These are phyloP conservation scores for Sherardia arvensis DNA, from an alignment of 257 asterid genomes.

Conservation along the genomic window DNA sequence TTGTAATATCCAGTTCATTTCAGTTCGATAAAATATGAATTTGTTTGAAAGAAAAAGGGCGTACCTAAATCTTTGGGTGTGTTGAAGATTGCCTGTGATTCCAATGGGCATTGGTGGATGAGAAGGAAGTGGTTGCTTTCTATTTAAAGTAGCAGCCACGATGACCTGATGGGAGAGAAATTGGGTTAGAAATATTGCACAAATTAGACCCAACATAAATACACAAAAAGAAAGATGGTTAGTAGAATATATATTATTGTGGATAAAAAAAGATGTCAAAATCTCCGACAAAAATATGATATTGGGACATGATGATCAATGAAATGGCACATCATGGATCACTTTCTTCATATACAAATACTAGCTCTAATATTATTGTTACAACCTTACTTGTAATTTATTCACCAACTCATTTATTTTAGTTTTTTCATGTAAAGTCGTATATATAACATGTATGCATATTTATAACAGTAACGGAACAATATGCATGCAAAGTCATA, in stretches of 20 bases:
- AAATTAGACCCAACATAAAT: neutral
- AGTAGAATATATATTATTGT: neutral
- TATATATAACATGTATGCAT: too few relatives aligned
- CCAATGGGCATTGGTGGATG: conserved; percentile 56
- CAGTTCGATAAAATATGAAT: too few relatives aligned
- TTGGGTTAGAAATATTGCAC: neutral
- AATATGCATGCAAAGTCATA: too few relatives aligned
- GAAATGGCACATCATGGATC: conserved; percentile 17
- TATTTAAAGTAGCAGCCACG: conserved; percentile 73
- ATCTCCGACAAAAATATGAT: conserved; percentile 37
- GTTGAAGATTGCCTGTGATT: conserved; percentile 26
- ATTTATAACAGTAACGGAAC: too few relatives aligned
- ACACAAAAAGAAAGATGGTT: neutral
- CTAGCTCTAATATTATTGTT: neutral
- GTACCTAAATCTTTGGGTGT: conserved; percentile 61
- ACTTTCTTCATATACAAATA: conserved; percentile 12
- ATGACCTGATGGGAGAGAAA: conserved; percentile 45
- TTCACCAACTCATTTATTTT: neutral
- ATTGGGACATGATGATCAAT: conserved; percentile 7
- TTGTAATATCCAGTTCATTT: too few relatives aligned
- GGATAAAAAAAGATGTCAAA: conserved; percentile 28
- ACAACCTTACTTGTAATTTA: neutral
- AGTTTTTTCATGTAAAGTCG: too few relatives aligned
- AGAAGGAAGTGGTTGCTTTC: conserved; percentile 51
- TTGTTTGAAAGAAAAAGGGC: neutral